Percentiles rank a stretch among this genome's conserved stretches.
Evolutionary conservation across 139 green algal species (phyloP).

Genomic region (Marvania coccoides): DNA sequence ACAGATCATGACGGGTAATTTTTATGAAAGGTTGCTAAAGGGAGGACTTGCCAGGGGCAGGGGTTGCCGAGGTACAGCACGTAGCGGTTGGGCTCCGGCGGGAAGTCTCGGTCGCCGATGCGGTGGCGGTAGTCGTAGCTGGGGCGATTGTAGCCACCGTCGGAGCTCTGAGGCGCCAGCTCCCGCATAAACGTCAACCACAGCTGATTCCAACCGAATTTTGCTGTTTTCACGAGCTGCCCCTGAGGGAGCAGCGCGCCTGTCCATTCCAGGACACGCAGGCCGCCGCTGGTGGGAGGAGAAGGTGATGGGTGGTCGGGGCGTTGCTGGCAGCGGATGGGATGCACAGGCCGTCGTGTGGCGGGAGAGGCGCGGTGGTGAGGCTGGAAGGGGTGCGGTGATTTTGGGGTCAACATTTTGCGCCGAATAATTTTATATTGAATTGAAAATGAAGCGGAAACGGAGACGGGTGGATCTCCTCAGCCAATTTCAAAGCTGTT

Average conservation of each 20-base stretch:
- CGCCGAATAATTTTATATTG: not conserved
- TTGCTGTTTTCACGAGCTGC: slow-evolving; percentile 59
- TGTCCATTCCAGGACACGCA: slow-evolving; percentile 64
- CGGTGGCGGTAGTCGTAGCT: slow-evolving; percentile 53
- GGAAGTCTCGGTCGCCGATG: slow-evolving; percentile 51
- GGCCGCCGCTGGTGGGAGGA: slow-evolving; percentile 3
- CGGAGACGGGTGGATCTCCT: too few species aligned
- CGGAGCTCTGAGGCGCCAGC: slow-evolving; percentile 72
- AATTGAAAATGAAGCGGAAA: too few species aligned
- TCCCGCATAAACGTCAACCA: slow-evolving; percentile 82
- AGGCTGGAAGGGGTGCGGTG: too few species aligned
- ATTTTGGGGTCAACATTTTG: not conserved
- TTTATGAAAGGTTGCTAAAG: too few species aligned
- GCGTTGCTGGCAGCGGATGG: too few species aligned
- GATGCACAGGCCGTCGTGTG: too few species aligned
- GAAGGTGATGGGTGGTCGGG: not conserved
- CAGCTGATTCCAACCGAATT: slow-evolving; percentile 55
- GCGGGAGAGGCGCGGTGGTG: too few species aligned
- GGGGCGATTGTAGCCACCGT: slow-evolving; percentile 67
- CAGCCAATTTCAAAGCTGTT: too few species aligned
- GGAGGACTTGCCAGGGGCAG: slow-evolving; percentile 96
- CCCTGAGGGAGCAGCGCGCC: slow-evolving; percentile 64
- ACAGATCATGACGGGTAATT: too few species aligned
- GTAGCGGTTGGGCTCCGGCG: slow-evolving; percentile 52
- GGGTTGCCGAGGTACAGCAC: slow-evolving; percentile 87